phyloP scores from a whole-genome alignment of 2,329 filamentous ascomycete genomes.

The Furcasterigmium furcatum region DNA sequence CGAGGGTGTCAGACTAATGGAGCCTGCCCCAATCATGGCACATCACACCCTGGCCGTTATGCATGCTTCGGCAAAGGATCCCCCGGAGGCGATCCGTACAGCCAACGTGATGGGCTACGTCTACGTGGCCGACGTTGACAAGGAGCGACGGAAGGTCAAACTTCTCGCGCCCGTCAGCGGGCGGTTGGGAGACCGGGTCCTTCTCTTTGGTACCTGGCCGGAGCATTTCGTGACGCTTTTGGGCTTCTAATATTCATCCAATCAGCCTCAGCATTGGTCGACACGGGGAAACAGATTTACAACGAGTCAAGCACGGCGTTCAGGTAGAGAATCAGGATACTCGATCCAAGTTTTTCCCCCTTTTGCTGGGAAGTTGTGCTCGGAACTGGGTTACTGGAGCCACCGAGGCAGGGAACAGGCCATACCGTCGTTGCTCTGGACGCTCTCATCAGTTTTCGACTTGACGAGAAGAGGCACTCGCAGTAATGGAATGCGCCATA shows the following conservation, averaged over 20 bases:
- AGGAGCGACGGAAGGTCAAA: constrained; percentile 75
- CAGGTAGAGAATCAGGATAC: neutral
- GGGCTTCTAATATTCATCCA: constrained; percentile 39
- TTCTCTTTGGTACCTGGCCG: constrained; percentile 85
- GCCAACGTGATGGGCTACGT: constrained; percentile 88
- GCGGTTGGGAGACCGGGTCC: constrained; percentile 71
- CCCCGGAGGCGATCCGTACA: constrained; percentile 70
- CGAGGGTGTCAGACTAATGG: constrained; percentile 57
- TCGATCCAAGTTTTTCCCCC: too few species aligned
- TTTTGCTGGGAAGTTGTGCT: too few species aligned
- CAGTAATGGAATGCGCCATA: too few species aligned
- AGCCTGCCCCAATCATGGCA: constrained; percentile 65
- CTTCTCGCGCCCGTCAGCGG: constrained; percentile 83
- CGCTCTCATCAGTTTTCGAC: too few species aligned
- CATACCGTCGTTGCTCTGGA: too few species aligned
- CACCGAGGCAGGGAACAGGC: too few species aligned
- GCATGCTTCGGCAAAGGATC: constrained; percentile 67
- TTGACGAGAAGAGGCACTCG: too few species aligned
- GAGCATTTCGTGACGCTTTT: constrained; percentile 79
- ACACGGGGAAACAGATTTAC: neutral
- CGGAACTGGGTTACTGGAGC: too few species aligned
- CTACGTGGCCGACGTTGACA: constrained; percentile 89
- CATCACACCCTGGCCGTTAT: constrained; percentile 85
- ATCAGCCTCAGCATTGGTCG: neutral
- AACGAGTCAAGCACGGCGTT: neutral